A percentile compares a stretch with the other conserved stretches of the same genome.
These are phyloP conservation scores for Pythium grandisporangium DNA, from an alignment of 352 stramenopile species.

Conservation along the genomic window DNA sequence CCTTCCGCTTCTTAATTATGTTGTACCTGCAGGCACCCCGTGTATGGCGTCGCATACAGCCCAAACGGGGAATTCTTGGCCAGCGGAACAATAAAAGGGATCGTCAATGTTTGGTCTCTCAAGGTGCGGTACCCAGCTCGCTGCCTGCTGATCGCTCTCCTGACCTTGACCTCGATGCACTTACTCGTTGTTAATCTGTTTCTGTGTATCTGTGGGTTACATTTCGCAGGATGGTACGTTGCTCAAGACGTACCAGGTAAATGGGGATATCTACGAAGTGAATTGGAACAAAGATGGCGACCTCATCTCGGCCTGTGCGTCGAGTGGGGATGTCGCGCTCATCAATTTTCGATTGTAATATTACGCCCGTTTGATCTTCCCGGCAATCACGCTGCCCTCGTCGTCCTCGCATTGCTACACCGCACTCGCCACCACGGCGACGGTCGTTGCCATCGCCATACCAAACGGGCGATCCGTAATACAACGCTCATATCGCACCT, in stretches of 20 bases:
- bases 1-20: neutral
- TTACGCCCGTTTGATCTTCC: conserved; percentile 30
- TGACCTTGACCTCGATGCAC: too few relatives aligned
- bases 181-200: conserved; percentile 1
- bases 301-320: conserved; percentile 82
- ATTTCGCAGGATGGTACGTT: conserved; percentile 53
- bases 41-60: conserved; percentile 86
- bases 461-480: too few relatives aligned
- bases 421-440: too few relatives aligned
- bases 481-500: too few relatives aligned
- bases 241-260: conserved; percentile 84
- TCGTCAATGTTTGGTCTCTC: conserved; percentile 97
- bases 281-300: conserved; percentile 93
- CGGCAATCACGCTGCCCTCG: too few relatives aligned
- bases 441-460: too few relatives aligned
- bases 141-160: conserved; percentile 31
- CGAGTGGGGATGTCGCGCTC: conserved; percentile 79
- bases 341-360: conserved; percentile 90
- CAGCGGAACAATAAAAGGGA: conserved; percentile 94
- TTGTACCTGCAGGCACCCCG: conserved; percentile 41
- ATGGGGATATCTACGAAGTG: conserved; percentile 98
- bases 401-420: too few relatives aligned
- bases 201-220: neutral
- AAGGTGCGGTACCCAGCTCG: conserved; percentile 51
- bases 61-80: conserved; percentile 91